Evolutionary conservation across 208 protist genomes (phyloP).

Genomic region (Plasmodiophora brassicae): DNA sequence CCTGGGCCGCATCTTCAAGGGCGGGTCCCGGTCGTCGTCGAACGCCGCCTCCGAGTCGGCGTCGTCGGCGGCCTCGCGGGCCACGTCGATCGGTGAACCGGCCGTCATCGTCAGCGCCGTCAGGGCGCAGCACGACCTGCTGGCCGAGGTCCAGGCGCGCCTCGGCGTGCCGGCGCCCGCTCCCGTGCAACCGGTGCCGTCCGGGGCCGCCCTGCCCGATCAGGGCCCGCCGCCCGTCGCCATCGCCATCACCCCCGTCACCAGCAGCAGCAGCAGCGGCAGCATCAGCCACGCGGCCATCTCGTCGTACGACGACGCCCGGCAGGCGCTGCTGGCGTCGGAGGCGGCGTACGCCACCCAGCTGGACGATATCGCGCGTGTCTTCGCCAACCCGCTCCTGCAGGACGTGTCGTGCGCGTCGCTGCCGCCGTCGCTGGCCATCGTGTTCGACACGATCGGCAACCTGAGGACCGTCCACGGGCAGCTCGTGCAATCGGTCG

Average conservation of each 20-base stretch:
- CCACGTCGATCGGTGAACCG: no score
- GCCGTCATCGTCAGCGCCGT: not conserved
- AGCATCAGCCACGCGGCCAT: not conserved
- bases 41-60: no score
- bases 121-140: not conserved
- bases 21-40: no score
- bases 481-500: not conserved
- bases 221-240: not conserved
- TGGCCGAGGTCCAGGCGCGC: not conserved
- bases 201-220: not conserved
- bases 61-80: no score
- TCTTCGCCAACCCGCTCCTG: not conserved
- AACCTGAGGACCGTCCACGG: not conserved
- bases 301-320: not conserved
- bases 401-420: not conserved
- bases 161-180: no score
- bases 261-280: no score
- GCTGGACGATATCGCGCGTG: not conserved
- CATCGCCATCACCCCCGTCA: no score
- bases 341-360: not conserved
- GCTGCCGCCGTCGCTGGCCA: not conserved
- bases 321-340: not conserved
- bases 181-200: no score
- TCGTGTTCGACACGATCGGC: constrained; percentile 20
- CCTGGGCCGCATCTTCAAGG: no score